These are phyloP conservation scores for Saccharomycopsis sp. DNA, from an alignment of 805 yeast genomes.

Conservation along the genomic window DNA sequence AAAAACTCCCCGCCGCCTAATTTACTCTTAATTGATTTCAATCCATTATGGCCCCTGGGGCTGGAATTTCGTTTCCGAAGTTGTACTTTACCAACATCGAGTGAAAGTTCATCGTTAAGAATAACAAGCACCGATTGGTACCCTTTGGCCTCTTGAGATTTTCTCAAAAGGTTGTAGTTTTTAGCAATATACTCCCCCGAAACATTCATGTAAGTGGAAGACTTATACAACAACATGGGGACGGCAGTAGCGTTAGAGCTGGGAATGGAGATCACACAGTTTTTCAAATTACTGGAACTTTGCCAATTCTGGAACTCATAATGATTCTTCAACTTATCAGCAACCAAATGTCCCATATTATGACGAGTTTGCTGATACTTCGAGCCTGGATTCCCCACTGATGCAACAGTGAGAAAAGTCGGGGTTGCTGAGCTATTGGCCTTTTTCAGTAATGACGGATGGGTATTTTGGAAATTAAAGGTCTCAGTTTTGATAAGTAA, in stretches of 20 bases:
- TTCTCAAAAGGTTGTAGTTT: constrained; percentile 2
- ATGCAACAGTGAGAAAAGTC: constrained; percentile 11
- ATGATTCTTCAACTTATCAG: constrained; percentile 2
- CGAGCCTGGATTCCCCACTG: constrained; percentile 16
- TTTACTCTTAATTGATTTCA: constrained; percentile 41
- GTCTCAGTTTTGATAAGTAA: too few species aligned
- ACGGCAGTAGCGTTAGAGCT: background rate
- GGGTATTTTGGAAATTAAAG: too few species aligned
- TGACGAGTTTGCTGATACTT: constrained; percentile 14
- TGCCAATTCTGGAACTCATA: constrained; percentile 4
- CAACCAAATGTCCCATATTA: constrained; percentile 12
- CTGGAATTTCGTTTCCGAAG: constrained; percentile 49
- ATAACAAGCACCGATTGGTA: constrained; percentile 28
- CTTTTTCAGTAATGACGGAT: too few species aligned
- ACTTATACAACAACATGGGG: constrained; percentile 7
- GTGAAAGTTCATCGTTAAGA: constrained; percentile 70
- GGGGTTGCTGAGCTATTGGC: too few species aligned
- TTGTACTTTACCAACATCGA: constrained; percentile 55
- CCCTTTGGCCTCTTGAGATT: constrained; percentile 1
- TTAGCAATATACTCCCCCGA: constrained; percentile 9
- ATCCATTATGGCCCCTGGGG: constrained; percentile 82
- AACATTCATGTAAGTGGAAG: constrained; percentile 14
- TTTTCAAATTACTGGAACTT: background rate
- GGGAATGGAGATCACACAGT: background rate
- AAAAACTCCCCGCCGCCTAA: constrained; percentile 40